Conservation (phyloP, 2,329 filamentous ascomycete species). For the Talaromyces sp. region DNA sequence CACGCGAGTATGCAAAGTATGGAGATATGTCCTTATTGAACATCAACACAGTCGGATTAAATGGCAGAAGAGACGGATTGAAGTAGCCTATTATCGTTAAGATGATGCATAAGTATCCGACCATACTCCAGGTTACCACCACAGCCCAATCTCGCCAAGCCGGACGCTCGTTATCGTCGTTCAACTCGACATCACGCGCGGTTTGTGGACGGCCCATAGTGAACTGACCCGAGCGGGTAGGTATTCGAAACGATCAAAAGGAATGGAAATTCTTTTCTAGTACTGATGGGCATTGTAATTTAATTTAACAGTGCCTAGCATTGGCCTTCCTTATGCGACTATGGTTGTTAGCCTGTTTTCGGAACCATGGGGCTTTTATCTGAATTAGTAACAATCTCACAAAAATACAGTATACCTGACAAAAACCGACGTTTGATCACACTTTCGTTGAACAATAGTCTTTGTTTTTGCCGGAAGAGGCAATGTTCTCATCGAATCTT, state of each 20-base stretch:
- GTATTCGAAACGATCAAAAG: background rate
- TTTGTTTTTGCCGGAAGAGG: slow-evolving; percentile 6
- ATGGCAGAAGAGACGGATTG: slow-evolving; percentile 21
- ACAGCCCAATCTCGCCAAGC: slow-evolving; percentile 23
- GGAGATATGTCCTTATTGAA: slow-evolving; percentile 27
- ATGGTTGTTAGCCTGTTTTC: slow-evolving; percentile 11
- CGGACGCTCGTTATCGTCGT: slow-evolving; percentile 9
- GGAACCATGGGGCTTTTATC: background rate
- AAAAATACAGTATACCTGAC: background rate
- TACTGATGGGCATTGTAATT: background rate
- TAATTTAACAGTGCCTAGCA: background rate
- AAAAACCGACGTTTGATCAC: background rate
- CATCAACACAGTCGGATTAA: slow-evolving; percentile 23
- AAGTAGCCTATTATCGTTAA: slow-evolving; percentile 23
- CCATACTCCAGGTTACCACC: slow-evolving; percentile 24
- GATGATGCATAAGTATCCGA: slow-evolving; percentile 29
- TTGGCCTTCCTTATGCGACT: background rate
- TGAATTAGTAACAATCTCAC: background rate
- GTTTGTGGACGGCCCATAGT: slow-evolving; percentile 24
- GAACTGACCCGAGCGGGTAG: background rate
- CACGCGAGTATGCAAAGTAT: slow-evolving; percentile 35
- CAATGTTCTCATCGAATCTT: background rate
- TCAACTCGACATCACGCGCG: slow-evolving; percentile 27
- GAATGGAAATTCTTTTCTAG: background rate
- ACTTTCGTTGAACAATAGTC: background rate